Conservation (phyloP, 176 grass and related monocot species). For the Cenchrus purpureus region DNA sequence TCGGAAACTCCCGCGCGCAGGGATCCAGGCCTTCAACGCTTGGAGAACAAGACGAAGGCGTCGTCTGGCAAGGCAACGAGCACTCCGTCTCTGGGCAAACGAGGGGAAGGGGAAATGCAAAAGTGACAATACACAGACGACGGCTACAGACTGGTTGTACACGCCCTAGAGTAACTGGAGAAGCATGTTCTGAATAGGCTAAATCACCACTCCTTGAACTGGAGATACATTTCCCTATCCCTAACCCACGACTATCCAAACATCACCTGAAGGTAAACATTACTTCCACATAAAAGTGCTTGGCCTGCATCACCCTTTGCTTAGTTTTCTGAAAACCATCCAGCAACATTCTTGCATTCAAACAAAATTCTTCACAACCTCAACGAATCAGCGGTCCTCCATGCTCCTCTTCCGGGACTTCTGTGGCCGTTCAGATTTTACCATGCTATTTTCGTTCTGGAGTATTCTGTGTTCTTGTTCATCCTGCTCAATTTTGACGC, state of each 20-base stretch:
- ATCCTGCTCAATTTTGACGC: conserved; percentile 28
- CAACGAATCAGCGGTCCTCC: conserved; percentile 34
- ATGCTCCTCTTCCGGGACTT: conserved; percentile 50
- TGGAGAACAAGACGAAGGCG: no score
- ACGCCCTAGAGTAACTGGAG: neutral
- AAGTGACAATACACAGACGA: no score
- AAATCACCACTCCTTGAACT: neutral
- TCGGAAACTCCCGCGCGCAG: no score
- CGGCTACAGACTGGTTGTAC: no score
- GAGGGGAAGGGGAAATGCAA: no score
- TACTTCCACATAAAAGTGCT: conserved; percentile 1
- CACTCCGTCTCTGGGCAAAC: no score
- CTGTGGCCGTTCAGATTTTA: conserved; percentile 34
- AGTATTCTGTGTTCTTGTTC: conserved; percentile 29
- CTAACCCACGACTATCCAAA: no score
- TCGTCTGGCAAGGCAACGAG: no score
- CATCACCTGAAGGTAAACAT: neutral
- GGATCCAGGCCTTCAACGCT: no score
- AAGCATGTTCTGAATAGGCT: neutral
- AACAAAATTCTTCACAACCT: neutral
- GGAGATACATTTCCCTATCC: no score
- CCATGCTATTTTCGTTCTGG: neutral
- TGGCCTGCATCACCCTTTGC: neutral
- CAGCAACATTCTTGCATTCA: neutral
- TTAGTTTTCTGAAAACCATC: neutral